Evolutionary conservation across 768 basidiomycete species (phyloP), one percentile per base, ranked within the genome.

Genomic region (Tulasnella calospora): DNA sequence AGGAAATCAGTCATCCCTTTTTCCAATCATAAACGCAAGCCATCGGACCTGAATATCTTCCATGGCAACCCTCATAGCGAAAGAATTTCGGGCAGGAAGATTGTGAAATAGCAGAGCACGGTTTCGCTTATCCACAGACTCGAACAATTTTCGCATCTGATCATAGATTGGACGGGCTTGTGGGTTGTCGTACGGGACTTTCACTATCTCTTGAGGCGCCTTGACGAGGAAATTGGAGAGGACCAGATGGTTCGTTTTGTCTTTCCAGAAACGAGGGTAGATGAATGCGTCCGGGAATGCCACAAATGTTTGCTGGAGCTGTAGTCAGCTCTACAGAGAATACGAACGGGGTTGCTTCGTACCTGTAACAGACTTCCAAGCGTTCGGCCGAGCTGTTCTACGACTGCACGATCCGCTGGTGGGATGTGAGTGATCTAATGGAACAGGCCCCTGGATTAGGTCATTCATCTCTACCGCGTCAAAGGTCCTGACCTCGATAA

Each of bases 31-130:
- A n/a, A 46, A 35, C 30, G 88, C 88, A 19, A 85, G 85, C 15
- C n/a, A 19, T 7, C 83, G 19, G 44, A 86, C 88, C 82, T 88
- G 88, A 74, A 89, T 87, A 80, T 89, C 88, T 12, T 85, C 83
- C 51, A 90, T 91, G 44, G 91, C 90, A 33, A 89, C 89, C 3
- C 81, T 76, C 41, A 81, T 75, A 12, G 75, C 70, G 21, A 71
- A 79, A 19, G 79, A 79, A 19, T 75, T 87, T 40, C 90, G 89
- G 0, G 89, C 86, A 46, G 92, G 91, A 12, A 91, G 86, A 80
- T 89, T 89, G 61, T 87, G 87, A 79, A 95, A 94, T 41, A 92
- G 83, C 88, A 95, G 90, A 2, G 92, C 92, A 79, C 95, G 92
- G 79, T 95, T 96, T 77, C 95, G 88, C 75, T 88, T 86, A 80